phyloP scores from a whole-genome alignment of 2,329 filamentous ascomycete species.

The Aspergillaceae sp. region DNA sequence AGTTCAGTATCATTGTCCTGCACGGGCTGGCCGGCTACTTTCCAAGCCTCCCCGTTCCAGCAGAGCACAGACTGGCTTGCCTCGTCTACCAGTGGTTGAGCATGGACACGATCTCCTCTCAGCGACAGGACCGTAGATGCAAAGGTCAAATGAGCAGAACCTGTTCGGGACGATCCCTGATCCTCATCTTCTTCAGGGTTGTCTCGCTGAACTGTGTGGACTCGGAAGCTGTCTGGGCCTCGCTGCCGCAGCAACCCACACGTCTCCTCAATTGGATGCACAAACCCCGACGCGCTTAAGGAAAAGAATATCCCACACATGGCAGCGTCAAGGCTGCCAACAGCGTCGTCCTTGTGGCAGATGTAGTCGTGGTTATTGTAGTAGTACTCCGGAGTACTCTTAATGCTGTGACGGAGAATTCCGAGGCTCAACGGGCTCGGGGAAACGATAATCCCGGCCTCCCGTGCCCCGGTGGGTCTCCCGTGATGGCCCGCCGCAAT shows the following conservation, averaged over 20 bases:
- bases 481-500: neutral
- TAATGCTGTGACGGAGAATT: neutral
- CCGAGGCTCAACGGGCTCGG: slow-evolving; percentile 10
- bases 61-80: slow-evolving; percentile 61
- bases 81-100: slow-evolving; percentile 62
- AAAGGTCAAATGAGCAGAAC: slow-evolving; percentile 49
- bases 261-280: slow-evolving; percentile 26
- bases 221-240: slow-evolving; percentile 37
- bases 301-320: slow-evolving; percentile 49
- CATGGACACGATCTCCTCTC: slow-evolving; percentile 62
- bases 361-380: too few species aligned
- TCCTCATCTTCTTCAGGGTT: slow-evolving; percentile 4
- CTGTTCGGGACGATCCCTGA: neutral
- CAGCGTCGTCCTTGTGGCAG: neutral
- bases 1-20: slow-evolving; percentile 67
- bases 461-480: neutral
- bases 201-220: slow-evolving; percentile 20
- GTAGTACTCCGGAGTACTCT: too few species aligned
- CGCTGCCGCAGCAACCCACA: slow-evolving; percentile 28
- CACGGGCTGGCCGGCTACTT: slow-evolving; percentile 50
- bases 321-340: slow-evolving; percentile 8
- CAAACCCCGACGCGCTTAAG: slow-evolving; percentile 26
- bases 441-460: slow-evolving; percentile 25
- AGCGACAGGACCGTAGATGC: slow-evolving; percentile 83
- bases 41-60: slow-evolving; percentile 98